A percentile compares a stretch with the other conserved stretches of the same genome.
phyloP scores from a whole-genome alignment of 345 rosid species.

The Cardamine occulta region DNA sequence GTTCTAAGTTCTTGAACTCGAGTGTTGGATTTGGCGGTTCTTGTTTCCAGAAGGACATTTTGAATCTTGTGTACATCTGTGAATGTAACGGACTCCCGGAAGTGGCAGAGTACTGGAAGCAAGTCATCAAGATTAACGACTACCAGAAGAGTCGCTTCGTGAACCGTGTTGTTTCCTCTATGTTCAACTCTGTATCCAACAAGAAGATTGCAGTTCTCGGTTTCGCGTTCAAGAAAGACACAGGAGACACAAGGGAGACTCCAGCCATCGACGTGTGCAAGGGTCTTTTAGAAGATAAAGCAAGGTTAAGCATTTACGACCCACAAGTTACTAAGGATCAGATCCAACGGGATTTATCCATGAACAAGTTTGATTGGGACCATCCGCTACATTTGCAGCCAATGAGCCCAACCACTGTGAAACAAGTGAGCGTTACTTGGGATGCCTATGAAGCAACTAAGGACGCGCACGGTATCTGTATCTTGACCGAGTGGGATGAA shows the following conservation, averaged over 20 bases:
- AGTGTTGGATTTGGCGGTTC: conserved; percentile 94
- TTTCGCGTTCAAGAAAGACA: conserved; percentile 88
- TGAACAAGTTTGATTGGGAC: conserved; percentile 84
- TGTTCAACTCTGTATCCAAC: conserved; percentile 76
- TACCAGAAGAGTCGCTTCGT: conserved; percentile 78
- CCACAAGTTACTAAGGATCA: conserved; percentile 80
- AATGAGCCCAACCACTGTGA: conserved; percentile 55
- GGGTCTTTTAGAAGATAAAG: conserved; percentile 73
- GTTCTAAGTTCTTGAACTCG: conserved; percentile 76
- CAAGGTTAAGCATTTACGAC: conserved; percentile 71
- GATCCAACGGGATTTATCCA: conserved; percentile 65
- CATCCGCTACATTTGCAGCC: conserved; percentile 84
- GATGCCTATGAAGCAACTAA: conserved; percentile 76
- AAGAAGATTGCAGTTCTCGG: conserved; percentile 85
- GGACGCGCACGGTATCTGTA: conserved; percentile 76
- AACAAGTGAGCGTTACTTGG: conserved; percentile 67
- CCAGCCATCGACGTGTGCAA: conserved; percentile 86
- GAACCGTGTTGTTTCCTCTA: conserved; percentile 74
- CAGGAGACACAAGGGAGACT: conserved; percentile 84
- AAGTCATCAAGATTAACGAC: conserved; percentile 79
- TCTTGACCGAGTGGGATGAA: conserved; percentile 87
- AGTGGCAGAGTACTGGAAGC: conserved; percentile 82
- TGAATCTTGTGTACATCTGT: conserved; percentile 74
- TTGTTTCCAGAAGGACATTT: conserved; percentile 83
- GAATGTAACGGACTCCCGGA: conserved; percentile 82